Evolutionary conservation across 2,329 filamentous ascomycete species (phyloP), one percentile per base, ranked within the genome.

Genomic region (Ophiocordyceps camponoti-floridani): DNA sequence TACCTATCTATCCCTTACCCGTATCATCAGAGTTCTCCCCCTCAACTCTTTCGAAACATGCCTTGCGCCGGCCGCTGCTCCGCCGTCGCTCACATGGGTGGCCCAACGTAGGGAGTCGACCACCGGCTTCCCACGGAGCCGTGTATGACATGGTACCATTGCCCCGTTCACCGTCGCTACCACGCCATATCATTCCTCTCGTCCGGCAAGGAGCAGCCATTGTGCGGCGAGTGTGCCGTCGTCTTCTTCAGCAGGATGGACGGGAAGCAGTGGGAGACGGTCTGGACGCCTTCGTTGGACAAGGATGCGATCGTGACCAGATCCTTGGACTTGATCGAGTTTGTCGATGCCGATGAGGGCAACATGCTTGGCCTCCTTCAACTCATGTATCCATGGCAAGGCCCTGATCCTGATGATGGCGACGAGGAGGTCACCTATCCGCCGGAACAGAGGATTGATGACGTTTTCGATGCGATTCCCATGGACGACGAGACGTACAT

Each of bases 161-260:
- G 60, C 45, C 54, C 56, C 13, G 40, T 50, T 6, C 59, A 62
- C 37, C 44, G 46, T 12, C 12, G 41, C 14, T 55, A 52, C 35
- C 59, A 62, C 50, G 52, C 52, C 16, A 52, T 62, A 9, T 11
- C 11, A 30, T 46, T 46, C 28, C 42, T 49, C 30, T 28, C 11
- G 9, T 11, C 19, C 4, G 23, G 31, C 12, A 43, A 41, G 5
- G 7, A n/a, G 1, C 59, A 62, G 42, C 59, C 60, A 1, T 43
- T 47, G 3, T 62, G 58, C 30, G 59, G 58, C 48, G 60, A 61
- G 44, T 62, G 59, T 38, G 54, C 59, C 18, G 53, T 53, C 16
- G 41, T 60, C 8, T 60, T 54, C 48, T 59, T 51, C 42, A 19
- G 51, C 41, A 26, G 43, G 4, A 26, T 43, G 11, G 35, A 43